Evolutionary conservation across 139 green algal species (phyloP), one percentile per base, ranked within the genome.

Genomic region (Chlamydomonas incerta): DNA sequence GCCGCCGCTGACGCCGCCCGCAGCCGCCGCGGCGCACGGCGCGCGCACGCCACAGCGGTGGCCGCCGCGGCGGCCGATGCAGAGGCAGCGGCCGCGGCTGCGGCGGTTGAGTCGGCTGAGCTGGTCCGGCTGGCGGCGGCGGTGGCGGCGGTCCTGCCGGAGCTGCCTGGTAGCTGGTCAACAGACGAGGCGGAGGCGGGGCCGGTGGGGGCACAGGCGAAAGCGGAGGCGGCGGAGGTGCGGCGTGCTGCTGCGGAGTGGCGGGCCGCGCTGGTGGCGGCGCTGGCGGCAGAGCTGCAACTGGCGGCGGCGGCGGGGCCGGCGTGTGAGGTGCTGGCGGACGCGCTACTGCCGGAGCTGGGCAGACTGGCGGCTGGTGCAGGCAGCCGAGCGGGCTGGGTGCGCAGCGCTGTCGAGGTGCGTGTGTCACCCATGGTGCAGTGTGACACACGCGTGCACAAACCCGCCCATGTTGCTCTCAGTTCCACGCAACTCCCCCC

Each of bases 61-160:
- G 41, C 5, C 6, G 41, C 41, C 6, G 41, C 41, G 41, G 41
- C 41, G 5, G 41, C 41, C 41, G 41, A 8, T 50, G 41, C 41
- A 5, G 8, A 50, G 41, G 41, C 41, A 8, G 41, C 41, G 41
- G 41, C 41, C 41, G 20, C 20, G 3, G 21, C 2, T 0, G 73
- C 52, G n/a, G 37, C 29, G 72, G 23, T 47, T 13, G 34, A 20
- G 14, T 20, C 68, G 52, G 17, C 52, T 52, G 55, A 57, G 31
- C 33, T 17, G 28, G 73, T 55, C n/a, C 52, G 55, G 75, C 41
- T 82, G 60, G 60, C 60, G n/a, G 23, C 29, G 60, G 60, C 60
- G 35, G 37, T 62, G 75, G 75, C 75, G 60, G 75, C 34, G 75
- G 75, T 31, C 20, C 60, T 72, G 75, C 75, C 75, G 37, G 28